Evolutionary conservation across 306 rosid species (phyloP).

Genomic region (Cucumis cinereus): DNA sequence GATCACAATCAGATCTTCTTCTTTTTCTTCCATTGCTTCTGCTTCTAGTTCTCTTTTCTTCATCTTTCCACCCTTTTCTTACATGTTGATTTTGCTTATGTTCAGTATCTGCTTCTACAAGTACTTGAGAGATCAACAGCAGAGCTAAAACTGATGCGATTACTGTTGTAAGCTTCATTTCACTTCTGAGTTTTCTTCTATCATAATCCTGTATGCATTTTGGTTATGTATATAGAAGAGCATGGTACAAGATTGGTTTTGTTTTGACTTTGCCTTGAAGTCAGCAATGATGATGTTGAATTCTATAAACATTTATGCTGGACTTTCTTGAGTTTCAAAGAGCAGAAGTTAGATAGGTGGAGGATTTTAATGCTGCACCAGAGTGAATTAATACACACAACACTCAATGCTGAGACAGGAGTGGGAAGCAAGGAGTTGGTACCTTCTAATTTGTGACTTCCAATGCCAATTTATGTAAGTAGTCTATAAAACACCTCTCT

Average conservation of each 20-base stretch:
- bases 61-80: conserved; percentile 14
- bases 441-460: not conserved
- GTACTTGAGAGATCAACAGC: conserved; percentile 25
- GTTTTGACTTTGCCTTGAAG: not conserved
- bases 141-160: conserved; percentile 18
- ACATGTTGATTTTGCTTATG: conserved; percentile 4
- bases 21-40: conserved; percentile 13
- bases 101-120: conserved; percentile 18
- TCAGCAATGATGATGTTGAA: not conserved
- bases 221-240: not conserved
- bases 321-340: not conserved
- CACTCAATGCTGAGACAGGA: not conserved
- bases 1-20: conserved; percentile 43
- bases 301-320: not conserved
- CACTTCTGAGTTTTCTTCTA: not conserved
- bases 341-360: not conserved
- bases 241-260: not conserved
- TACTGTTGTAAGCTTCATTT: conserved; percentile 43
- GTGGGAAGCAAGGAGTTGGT: not conserved
- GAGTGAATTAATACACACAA: not conserved
- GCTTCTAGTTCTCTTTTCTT: conserved; percentile 18
- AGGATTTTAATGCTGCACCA: not conserved
- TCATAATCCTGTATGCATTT: not conserved
- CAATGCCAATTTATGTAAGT: conserved; percentile 7
- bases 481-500: not conserved